A percentile compares a stretch with the other conserved stretches of the same genome.
phyloP scores from a whole-genome alignment of 2,329 filamentous ascomycete genomes.

The Didymella lethalis region DNA sequence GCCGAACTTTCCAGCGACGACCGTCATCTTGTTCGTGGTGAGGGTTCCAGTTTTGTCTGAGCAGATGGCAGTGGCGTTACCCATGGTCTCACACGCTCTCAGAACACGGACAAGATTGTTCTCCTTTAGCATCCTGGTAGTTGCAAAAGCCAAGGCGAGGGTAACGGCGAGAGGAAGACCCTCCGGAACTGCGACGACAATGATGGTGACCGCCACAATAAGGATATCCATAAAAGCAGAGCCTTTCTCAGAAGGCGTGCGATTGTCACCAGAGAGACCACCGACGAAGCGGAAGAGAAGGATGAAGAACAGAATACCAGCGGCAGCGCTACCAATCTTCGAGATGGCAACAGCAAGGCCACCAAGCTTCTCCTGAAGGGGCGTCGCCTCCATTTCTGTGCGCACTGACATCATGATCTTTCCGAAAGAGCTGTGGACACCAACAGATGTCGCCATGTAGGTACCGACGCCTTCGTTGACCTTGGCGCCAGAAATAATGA shows the following conservation, averaged over 20 bases:
- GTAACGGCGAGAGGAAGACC: conserved; percentile 50
- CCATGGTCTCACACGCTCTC: conserved; percentile 49
- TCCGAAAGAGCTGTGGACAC: conserved; percentile 63
- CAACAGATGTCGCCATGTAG: conserved; percentile 63
- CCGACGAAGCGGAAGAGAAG: conserved; percentile 51
- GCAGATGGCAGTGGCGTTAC: conserved; percentile 48
- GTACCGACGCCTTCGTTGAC: conserved; percentile 61
- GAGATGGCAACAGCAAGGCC: conserved; percentile 61
- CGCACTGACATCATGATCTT: conserved; percentile 65
- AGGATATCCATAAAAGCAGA: conserved; percentile 52
- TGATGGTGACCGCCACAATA: conserved; percentile 54
- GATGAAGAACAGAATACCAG: conserved; percentile 50
- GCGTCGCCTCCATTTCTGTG: conserved; percentile 62
- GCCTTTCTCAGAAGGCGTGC: conserved; percentile 41
- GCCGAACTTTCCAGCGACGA: conserved; percentile 52
- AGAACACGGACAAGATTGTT: conserved; percentile 48
- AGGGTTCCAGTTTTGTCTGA: conserved; percentile 49
- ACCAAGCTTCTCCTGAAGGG: conserved; percentile 63
- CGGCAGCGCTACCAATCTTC: conserved; percentile 56
- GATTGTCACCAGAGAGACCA: conserved; percentile 38
- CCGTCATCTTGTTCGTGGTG: conserved; percentile 54
- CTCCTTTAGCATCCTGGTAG: conserved; percentile 46
- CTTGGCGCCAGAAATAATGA: conserved; percentile 67
- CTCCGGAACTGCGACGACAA: conserved; percentile 54
- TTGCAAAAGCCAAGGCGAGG: conserved; percentile 48